Conservation (phyloP, 1,284 basidiomycete genomes). For the Sanghuangporus weigelae region DNA sequence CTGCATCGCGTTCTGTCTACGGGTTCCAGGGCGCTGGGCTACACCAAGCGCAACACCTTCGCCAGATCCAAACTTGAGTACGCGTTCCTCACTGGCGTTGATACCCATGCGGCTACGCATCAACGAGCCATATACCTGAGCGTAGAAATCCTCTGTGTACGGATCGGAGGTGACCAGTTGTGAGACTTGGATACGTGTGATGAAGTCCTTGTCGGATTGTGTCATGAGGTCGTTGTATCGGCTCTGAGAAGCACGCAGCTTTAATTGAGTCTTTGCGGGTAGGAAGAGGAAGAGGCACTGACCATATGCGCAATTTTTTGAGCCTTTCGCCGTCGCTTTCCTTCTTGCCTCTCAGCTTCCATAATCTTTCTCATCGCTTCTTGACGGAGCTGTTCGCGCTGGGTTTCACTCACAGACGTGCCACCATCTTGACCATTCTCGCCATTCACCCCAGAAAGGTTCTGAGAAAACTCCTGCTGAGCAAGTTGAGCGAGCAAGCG, state of each 20-base stretch:
- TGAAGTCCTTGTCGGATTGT: constrained; percentile 99
- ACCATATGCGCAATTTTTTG: constrained; percentile 87
- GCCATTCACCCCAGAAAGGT: constrained; percentile 47
- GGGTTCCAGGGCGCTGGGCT: constrained; percentile 56
- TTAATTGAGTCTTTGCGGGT: constrained; percentile 14
- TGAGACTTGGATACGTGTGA: constrained; percentile 98
- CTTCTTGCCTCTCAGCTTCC: constrained; percentile 83
- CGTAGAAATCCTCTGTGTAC: constrained; percentile 97
- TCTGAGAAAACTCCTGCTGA: constrained; percentile 59
- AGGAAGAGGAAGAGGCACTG: constrained; percentile 18
- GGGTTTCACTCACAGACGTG: constrained; percentile 39
- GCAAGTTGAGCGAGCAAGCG: constrained; percentile 66
- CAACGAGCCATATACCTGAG: constrained; percentile 90
- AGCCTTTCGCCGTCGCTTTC: constrained; percentile 72
- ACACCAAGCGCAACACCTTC: constrained; percentile 80
- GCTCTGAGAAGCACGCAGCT: constrained; percentile 47
- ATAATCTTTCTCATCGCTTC: constrained; percentile 84
- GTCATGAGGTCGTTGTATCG: constrained; percentile 99
- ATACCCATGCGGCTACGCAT: constrained; percentile 73
- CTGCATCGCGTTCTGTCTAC: constrained; percentile 92
- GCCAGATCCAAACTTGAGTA: constrained; percentile 76
- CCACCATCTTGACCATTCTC: constrained; percentile 17
- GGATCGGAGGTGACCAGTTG: constrained; percentile 96
- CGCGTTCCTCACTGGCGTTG: constrained; percentile 62
- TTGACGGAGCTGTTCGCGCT: constrained; percentile 59